Base-by-base conservation (phyloP, 2,329 filamentous ascomycete genomes). In the Aspergillus brunneoviolaceus region DNA sequence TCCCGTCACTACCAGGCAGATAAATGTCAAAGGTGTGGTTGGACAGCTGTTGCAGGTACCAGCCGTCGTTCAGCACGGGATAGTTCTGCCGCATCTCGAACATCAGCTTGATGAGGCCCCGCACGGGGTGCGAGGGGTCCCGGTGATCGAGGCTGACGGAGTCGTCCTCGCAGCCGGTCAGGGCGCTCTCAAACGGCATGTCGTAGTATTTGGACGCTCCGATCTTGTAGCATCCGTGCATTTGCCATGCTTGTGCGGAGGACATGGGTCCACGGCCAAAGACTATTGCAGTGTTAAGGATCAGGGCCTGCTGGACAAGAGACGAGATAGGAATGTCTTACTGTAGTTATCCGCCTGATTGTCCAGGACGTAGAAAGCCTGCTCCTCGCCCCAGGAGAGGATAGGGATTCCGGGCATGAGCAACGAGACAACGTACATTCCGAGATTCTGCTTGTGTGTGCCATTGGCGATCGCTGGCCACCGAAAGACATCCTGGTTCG, bases 401-500 rank as follows among this genome's bases (percentile, higher is more conserved):
- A 85, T 70, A 0, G 86, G 84, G 31, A 87, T 84, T n/a, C 85
- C 85, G 0, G 85, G 85, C 69, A 87, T 77, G 42, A 85, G 74
- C 51, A 87, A 68, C 0, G 84, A 84, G 0, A 82, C 83, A 48
- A 88, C 78, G 65, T 85, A 87, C 19, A 83, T 76, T 5, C 80
- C 85, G 5, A 87, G 72, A 11, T 87, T 72, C 68, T 84, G 82
- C 48, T 82, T 79, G 64, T 86, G 77, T 0, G 82, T 82, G 4
- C 85, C 85, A 59, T 84, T 80, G 31, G 76, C 74, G n/a, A 87
- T 76, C 7, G 83, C 79, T 3, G 85, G 85, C 85, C 85, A 88
- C 42, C 85, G 78, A 65, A 88, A 84, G 5, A 87, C 84, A 68
- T 88, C 86, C 72, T 88, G 85, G 68, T 88, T 87, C 11, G 85